phyloP scores from a whole-genome alignment of 108 stramenopile genomes.

The Skeletonema potamos region DNA sequence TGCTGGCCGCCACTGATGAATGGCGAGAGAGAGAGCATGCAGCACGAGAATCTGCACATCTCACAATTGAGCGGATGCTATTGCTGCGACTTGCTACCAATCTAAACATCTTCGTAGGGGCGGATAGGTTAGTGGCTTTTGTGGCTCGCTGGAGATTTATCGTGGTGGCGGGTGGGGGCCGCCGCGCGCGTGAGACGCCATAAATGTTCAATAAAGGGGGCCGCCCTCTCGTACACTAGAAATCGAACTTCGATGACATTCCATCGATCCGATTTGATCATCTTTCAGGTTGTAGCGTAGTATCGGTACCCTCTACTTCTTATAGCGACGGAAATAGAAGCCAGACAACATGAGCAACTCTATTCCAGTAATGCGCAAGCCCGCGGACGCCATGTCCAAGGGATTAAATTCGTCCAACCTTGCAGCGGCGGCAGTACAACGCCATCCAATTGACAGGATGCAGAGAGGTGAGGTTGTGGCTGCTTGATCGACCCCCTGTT shows the following conservation, averaged over 20 bases:
- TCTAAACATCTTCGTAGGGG: conserved; percentile 1
- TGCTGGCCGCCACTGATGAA: background rate
- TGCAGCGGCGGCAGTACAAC: conserved; percentile 59
- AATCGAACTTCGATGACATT: background rate
- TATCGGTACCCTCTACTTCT: no score
- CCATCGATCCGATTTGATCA: no score
- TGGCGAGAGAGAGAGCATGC: background rate
- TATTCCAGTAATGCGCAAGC: conserved; percentile 80
- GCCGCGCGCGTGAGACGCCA: no score
- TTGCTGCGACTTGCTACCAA: conserved; percentile 14
- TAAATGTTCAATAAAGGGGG: no score
- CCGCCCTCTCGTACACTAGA: no score
- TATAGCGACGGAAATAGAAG: background rate
- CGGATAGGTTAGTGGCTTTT: background rate
- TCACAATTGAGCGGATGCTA: conserved; percentile 3
- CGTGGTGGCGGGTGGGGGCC: no score
- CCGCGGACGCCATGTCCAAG: conserved; percentile 70
- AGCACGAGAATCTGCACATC: conserved; percentile 3
- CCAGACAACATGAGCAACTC: conserved; percentile 21
- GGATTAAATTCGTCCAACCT: conserved; percentile 81
- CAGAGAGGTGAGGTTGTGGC: conserved; percentile 55
- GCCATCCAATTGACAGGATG: conserved; percentile 82
- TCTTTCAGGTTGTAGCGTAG: no score
- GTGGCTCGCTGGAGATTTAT: no score
- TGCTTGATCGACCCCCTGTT: background rate